phyloP scores from a whole-genome alignment of 441 rosid genomes.

The Adansonia rubrostipa region DNA sequence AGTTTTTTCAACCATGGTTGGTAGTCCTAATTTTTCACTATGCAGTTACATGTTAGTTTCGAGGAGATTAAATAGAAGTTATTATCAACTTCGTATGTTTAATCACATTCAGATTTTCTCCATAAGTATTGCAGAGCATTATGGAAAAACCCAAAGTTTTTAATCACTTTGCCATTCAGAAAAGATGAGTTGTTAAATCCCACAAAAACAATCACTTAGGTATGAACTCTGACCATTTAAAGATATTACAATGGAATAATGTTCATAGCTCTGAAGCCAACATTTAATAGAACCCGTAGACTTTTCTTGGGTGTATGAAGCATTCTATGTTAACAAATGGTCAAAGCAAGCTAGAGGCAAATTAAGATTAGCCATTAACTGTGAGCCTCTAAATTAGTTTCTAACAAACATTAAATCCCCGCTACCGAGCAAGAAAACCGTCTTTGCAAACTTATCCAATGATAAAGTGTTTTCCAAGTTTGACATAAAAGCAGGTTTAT shows the following conservation, averaged over 20 bases:
- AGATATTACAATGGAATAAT: too few relatives aligned
- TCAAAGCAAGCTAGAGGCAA: not conserved
- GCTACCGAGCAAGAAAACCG: not conserved
- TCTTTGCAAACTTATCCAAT: not conserved
- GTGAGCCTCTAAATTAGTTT: not conserved
- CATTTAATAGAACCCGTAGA: not conserved
- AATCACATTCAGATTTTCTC: too few relatives aligned
- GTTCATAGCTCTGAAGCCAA: too few relatives aligned
- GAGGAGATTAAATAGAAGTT: too few relatives aligned
- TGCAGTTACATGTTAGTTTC: too few relatives aligned
- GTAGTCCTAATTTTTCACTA: too few relatives aligned
- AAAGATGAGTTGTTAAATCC: not conserved
- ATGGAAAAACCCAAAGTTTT: not conserved
- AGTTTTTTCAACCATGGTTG: too few relatives aligned
- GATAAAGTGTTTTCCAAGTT: not conserved
- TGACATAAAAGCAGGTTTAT: too few relatives aligned
- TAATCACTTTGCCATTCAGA: not conserved
- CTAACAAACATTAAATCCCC: not conserved
- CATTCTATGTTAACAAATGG: too few relatives aligned
- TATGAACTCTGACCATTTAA: not conserved
- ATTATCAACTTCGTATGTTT: too few relatives aligned
- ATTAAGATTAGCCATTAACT: not conserved
- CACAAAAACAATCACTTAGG: not conserved
- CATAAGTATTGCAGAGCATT: too few relatives aligned
- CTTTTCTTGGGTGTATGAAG: not conserved